These are phyloP conservation scores for Pichia sp. DNA, from an alignment of 1,139 yeast genomes.

Conservation along the genomic window DNA sequence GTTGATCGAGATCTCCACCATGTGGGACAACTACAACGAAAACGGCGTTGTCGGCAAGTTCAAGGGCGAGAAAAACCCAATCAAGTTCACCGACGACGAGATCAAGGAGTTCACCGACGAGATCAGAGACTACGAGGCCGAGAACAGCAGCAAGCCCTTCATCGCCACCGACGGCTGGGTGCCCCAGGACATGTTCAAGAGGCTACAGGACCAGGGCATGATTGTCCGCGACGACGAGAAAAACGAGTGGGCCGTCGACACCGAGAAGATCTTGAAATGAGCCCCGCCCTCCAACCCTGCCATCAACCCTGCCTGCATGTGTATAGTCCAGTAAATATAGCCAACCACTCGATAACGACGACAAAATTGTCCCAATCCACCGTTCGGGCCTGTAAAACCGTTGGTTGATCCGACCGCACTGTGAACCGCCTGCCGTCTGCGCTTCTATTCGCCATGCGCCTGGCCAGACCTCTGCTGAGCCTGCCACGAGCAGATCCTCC, in stretches of 20 bases:
- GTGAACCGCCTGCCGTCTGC: too few species aligned
- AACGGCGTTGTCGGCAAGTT: conserved; percentile 50
- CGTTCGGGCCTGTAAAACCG: too few species aligned
- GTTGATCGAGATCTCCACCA: conserved; percentile 65
- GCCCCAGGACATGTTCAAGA: conserved; percentile 86
- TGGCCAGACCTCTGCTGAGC: too few species aligned
- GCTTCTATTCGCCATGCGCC: too few species aligned
- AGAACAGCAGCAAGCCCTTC: conserved; percentile 69
- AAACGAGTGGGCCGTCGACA: conserved; percentile 28
- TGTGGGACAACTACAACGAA: conserved; percentile 69
- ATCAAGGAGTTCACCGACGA: conserved; percentile 53
- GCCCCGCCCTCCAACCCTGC: too few species aligned
- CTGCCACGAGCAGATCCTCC: too few species aligned
- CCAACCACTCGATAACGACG: too few species aligned
- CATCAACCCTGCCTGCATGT: too few species aligned
- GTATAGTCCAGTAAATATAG: too few species aligned
- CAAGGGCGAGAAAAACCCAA: conserved; percentile 48
- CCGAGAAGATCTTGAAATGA: conserved; percentile 23
- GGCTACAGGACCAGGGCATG: conserved; percentile 62
- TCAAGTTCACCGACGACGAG: conserved; percentile 48
- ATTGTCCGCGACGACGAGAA: conserved; percentile 37
- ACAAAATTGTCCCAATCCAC: too few species aligned
- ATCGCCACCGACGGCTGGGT: conserved; percentile 94
- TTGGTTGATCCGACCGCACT: too few species aligned
- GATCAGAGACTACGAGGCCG: conserved; percentile 64